These are phyloP conservation scores for Pseudopyrenochaeta lycopersici DNA, from an alignment of 2,329 filamentous ascomycete genomes.

Conservation along the genomic window DNA sequence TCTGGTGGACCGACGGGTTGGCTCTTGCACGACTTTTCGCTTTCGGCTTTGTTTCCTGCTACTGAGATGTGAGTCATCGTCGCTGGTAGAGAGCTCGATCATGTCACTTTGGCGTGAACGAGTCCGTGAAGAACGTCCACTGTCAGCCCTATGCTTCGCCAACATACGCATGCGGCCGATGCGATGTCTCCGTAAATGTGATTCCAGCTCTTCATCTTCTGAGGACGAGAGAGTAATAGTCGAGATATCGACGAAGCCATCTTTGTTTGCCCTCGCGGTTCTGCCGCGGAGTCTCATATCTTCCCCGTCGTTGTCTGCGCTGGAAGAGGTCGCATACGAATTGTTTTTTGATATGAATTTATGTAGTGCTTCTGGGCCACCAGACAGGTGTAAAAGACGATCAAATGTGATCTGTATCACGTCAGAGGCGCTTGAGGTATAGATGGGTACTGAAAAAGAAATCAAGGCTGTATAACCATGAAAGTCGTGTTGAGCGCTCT, in stretches of 20 bases:
- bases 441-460: not conserved
- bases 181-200: conserved; percentile 17
- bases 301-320: conserved; percentile 11
- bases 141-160: conserved; percentile 11
- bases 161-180: conserved; percentile 19
- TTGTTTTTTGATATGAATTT: conserved; percentile 47
- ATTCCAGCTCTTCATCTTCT: conserved; percentile 33
- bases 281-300: conserved; percentile 38
- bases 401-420: conserved; percentile 56
- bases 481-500: too few species aligned
- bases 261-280: conserved; percentile 14
- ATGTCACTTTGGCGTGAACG: conserved; percentile 22
- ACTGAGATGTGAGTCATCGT: conserved; percentile 27
- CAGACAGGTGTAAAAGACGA: conserved; percentile 54
- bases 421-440: conserved; percentile 4
- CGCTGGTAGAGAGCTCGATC: conserved; percentile 27
- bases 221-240: conserved; percentile 41
- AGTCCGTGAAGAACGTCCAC: conserved; percentile 19
- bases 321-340: conserved; percentile 18
- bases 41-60: conserved; percentile 21
- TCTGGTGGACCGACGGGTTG: conserved; percentile 42
- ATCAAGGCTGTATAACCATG: not conserved
- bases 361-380: conserved; percentile 58
- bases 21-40: conserved; percentile 27
- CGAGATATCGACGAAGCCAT: conserved; percentile 42